Conservation (phyloP, 441 rosid species). For the Sinapis alba region DNA sequence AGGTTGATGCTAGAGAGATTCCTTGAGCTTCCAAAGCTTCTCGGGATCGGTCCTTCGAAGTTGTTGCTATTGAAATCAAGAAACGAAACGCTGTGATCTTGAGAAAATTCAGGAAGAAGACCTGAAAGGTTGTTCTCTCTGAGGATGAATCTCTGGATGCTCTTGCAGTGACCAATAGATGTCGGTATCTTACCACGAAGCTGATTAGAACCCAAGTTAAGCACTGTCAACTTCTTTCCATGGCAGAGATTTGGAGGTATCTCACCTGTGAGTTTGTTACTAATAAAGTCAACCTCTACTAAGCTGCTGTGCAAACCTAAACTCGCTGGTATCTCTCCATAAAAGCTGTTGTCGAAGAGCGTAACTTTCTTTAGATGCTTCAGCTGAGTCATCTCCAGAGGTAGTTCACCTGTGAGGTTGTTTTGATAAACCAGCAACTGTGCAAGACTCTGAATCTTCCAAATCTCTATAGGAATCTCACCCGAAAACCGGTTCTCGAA, state of each 20-base stretch:
- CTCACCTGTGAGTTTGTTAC: constrained; percentile 59
- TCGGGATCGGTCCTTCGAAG: constrained; percentile 64
- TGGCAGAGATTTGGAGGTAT: constrained; percentile 69
- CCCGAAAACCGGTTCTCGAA: constrained; percentile 60
- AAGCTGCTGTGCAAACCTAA: constrained; percentile 66
- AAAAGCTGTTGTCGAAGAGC: constrained; percentile 55
- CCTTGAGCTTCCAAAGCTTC: constrained; percentile 55
- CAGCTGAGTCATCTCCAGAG: constrained; percentile 57
- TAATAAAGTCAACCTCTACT: constrained; percentile 53
- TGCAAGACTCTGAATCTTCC: constrained; percentile 59
- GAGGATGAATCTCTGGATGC: constrained; percentile 68
- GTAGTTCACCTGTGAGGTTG: constrained; percentile 63
- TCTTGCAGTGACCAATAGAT: constrained; percentile 55
- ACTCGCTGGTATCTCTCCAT: constrained; percentile 55
- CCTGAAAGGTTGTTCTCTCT: constrained; percentile 56
- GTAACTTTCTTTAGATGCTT: constrained; percentile 52
- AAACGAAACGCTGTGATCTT: constrained; percentile 45
- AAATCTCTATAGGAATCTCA: constrained; percentile 61
- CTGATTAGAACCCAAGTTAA: constrained; percentile 64
- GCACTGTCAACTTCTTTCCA: constrained; percentile 48
- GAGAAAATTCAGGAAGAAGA: constrained; percentile 59
- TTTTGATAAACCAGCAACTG: constrained; percentile 54
- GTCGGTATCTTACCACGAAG: constrained; percentile 65
- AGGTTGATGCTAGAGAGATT: constrained; percentile 56
- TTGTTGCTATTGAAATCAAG: constrained; percentile 62